Conservation (phyloP, 2,329 filamentous ascomycete species). For the Neofusicoccum cordaticola region DNA sequence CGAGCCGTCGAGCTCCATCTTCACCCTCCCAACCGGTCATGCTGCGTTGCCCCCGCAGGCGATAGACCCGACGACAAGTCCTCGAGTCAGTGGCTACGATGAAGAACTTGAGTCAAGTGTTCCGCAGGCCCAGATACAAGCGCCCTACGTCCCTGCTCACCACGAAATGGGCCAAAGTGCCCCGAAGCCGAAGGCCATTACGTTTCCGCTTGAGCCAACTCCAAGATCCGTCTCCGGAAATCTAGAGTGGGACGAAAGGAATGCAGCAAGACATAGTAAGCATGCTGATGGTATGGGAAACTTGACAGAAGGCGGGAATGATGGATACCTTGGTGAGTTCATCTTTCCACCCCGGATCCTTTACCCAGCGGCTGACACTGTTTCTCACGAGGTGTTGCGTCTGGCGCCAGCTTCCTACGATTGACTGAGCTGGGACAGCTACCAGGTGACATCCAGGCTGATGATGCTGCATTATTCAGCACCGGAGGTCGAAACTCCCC, state of each 20-base stretch:
- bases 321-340: not conserved
- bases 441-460: not conserved
- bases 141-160: not conserved
- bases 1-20: not conserved
- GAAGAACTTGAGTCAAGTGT: too few species aligned
- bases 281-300: constrained; percentile 7
- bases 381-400: not conserved
- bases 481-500: not conserved
- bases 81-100: too few species aligned
- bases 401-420: not conserved
- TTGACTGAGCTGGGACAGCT: not conserved
- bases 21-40: not conserved
- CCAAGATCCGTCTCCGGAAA: not conserved
- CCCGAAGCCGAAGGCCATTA: not conserved
- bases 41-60: not conserved
- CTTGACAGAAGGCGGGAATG: not conserved
- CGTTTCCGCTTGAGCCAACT: not conserved
- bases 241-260: constrained; percentile 11
- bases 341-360: too few species aligned
- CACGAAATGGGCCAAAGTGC: not conserved
- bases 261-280: not conserved
- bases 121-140: not conserved
- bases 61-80: not conserved
- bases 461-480: not conserved
- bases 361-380: not conserved